These are phyloP conservation scores for Adansonia digitata DNA, from an alignment of 345 rosid species.

Conservation along the genomic window DNA sequence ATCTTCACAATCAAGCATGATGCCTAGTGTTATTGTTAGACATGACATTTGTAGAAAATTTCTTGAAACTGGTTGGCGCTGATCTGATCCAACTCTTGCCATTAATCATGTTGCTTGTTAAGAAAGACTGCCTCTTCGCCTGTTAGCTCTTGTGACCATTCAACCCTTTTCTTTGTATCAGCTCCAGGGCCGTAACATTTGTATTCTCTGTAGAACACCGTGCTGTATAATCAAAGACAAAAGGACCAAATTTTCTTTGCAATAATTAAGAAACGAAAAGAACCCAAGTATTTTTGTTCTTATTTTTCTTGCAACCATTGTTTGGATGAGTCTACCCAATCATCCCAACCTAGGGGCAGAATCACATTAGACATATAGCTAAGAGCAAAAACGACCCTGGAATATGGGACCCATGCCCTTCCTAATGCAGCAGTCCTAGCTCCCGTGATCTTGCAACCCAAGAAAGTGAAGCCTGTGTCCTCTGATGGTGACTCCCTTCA, in stretches of 20 bases:
- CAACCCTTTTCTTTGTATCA: not conserved
- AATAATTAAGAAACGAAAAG: not conserved
- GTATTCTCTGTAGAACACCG: slow-evolving; percentile 7
- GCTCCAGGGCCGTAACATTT: slow-evolving; percentile 11
- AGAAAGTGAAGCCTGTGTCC: not conserved
- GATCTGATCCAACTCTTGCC: slow-evolving; percentile 12
- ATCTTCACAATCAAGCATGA: not conserved
- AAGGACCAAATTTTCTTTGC: not conserved
- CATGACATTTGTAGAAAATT: not conserved
- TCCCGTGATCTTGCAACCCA: not conserved
- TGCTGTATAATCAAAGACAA: not conserved
- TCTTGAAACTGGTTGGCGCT: not conserved
- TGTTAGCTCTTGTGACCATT: not conserved
- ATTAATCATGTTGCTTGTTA: slow-evolving; percentile 12
- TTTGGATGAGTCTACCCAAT: slow-evolving; percentile 13
- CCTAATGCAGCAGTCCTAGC: not conserved
- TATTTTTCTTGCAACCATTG: slow-evolving; percentile 4
- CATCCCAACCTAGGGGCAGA: slow-evolving; percentile 11
- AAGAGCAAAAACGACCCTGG: slow-evolving; percentile 1
- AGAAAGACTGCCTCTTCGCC: slow-evolving; percentile 13
- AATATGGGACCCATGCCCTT: slow-evolving; percentile 7
- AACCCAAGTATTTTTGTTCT: not conserved
- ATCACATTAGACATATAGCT: slow-evolving; percentile 4
- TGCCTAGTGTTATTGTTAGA: not conserved
- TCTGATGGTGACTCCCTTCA: not conserved